Base-by-base conservation (phyloP, 305 asterid species). In the Fraxinus floribunda region DNA sequence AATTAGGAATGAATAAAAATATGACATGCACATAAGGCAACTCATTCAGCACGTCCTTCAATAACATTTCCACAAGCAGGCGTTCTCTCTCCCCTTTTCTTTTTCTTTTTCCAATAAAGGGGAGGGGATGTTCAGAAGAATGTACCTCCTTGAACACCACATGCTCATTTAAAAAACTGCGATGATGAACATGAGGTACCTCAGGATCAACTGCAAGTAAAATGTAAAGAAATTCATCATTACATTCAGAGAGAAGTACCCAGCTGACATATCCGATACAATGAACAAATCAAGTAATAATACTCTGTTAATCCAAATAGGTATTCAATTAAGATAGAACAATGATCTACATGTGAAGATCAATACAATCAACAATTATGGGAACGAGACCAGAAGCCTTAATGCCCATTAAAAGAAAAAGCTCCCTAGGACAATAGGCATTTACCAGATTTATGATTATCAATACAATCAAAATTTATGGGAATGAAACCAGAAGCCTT, bases 61-160 rank as follows among this genome's bases (percentile, higher is more conserved):
- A 74, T 18, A 44, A 38, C 20, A 16, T 81, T 77, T 75, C 79
- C 26, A 71, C 18, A 1, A 77, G 57, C n/a, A 76, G 46, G 72
- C 35, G 3, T 34, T 30, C 4, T 35, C 66, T 64, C 66, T 72
- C 68, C 32, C 46, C 1, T 32, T 13, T 74, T 24, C 26, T n/a
- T 55, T 55, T 57, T 57, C 62, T 77, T 75, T 72, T 34, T 72
- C 2, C 46, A n/a, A 35, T 35, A 74, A 68, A 8, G 26, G 55
- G 79, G 6, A 75, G 46, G 72, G 75, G 78, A 64, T 68, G 81
- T 11, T 11, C 38, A 24, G 29, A 80, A 83, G 75, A 29, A 52
- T 44, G 49, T 87, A 96, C 99, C 99, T 97, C 97, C 93, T 92
- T 93, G 86, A 93, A 97, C 76, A 91, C 92, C 85, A 93, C 98